These are phyloP conservation scores for Pseudozyma sp. DNA, from an alignment of 1,284 basidiomycete species.

Conservation along the genomic window DNA sequence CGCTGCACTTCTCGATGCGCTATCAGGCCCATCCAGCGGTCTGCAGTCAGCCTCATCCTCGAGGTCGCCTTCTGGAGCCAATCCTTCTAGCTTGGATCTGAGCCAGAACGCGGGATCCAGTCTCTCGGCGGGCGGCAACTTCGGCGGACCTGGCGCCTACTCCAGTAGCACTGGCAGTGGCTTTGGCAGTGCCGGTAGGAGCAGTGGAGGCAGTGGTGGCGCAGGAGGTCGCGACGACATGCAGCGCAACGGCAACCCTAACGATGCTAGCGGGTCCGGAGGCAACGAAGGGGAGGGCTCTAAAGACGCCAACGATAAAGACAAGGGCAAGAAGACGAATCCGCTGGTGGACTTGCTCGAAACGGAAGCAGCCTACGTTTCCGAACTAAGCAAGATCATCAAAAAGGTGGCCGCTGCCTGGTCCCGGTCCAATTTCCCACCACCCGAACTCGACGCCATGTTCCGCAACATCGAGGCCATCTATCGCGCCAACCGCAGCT, in stretches of 20 bases:
- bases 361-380: constrained; percentile 93
- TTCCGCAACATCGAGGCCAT: constrained; percentile 91
- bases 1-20: constrained; percentile 31
- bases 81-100: constrained; percentile 24
- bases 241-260: constrained; percentile 24
- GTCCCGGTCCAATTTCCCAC: constrained; percentile 93
- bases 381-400: constrained; percentile 88
- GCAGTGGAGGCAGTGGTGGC: constrained; percentile 9
- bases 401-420: constrained; percentile 97
- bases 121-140: constrained; percentile 19
- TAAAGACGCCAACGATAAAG: constrained; percentile 31
- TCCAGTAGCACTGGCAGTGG: constrained; percentile 19
- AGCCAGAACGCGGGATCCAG: constrained; percentile 34
- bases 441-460: constrained; percentile 89
- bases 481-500: constrained; percentile 87
- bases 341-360: constrained; percentile 92
- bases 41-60: constrained; percentile 20
- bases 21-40: constrained; percentile 23
- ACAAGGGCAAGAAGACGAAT: constrained; percentile 71
- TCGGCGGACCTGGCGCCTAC: constrained; percentile 21
- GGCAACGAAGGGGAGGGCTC: constrained; percentile 34
- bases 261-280: constrained; percentile 28
- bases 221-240: constrained; percentile 16
- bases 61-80: constrained; percentile 9
- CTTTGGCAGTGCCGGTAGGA: constrained; percentile 4